Conservation (phyloP, 768 basidiomycete genomes). For the Auriscalpium orientale region DNA sequence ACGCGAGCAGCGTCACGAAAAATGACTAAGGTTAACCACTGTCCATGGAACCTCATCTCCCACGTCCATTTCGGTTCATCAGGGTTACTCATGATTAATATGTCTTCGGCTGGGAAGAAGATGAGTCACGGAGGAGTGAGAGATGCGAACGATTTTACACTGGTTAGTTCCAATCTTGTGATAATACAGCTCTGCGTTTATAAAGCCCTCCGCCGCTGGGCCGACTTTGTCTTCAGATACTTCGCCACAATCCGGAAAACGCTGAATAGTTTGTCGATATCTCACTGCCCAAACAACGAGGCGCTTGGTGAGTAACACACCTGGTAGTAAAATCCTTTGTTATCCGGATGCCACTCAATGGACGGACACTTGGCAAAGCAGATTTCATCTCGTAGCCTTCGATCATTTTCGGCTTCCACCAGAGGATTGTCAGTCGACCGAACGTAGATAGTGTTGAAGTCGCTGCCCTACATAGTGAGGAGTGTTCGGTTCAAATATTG, state of each 20-base stretch:
- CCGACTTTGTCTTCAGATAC: slow-evolving; percentile 43
- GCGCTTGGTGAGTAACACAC: slow-evolving; percentile 18
- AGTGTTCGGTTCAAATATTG: not conserved
- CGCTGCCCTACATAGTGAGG: slow-evolving; percentile 49
- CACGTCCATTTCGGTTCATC: slow-evolving; percentile 63
- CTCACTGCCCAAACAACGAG: not conserved
- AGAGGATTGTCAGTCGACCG: slow-evolving; percentile 57
- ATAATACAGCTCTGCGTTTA: slow-evolving; percentile 69
- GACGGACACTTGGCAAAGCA: slow-evolving; percentile 71
- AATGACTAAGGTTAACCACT: slow-evolving; percentile 50
- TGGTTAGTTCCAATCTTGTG: slow-evolving; percentile 68
- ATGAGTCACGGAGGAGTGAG: not conserved
- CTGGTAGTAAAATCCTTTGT: slow-evolving; percentile 83
- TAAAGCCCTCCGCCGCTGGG: slow-evolving; percentile 53
- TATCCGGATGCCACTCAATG: slow-evolving; percentile 70
- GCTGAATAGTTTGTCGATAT: slow-evolving; percentile 21
- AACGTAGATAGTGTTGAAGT: slow-evolving; percentile 62
- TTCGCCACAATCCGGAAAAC: slow-evolving; percentile 46
- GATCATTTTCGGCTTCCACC: slow-evolving; percentile 35
- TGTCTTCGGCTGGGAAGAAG: slow-evolving; percentile 48
- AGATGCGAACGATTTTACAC: slow-evolving; percentile 31
- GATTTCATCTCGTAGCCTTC: slow-evolving; percentile 56
- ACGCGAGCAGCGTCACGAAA: slow-evolving; percentile 59
- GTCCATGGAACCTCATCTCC: slow-evolving; percentile 54
- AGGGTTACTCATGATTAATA: slow-evolving; percentile 57